Conservation (phyloP, 306 rosid species). For the Lathyrus tuberosus region DNA sequence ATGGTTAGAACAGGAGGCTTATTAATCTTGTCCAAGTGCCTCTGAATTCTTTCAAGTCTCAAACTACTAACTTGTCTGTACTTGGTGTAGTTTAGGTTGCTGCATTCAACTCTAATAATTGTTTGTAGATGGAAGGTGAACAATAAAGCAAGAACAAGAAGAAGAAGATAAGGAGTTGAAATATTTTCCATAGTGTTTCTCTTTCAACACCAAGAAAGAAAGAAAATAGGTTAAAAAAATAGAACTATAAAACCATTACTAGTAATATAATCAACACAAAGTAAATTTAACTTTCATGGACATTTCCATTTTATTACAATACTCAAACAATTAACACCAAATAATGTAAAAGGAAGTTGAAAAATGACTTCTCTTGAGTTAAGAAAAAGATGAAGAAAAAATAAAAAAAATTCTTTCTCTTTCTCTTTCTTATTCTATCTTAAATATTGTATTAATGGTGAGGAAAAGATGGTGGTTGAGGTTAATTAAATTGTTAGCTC, state of each 20-base stretch:
- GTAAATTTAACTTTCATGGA: conserved; percentile 42
- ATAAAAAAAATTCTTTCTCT: conserved; percentile 4
- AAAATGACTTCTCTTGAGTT: conserved; percentile 31
- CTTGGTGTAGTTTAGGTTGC: conserved; percentile 56
- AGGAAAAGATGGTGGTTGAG: conserved; percentile 68
- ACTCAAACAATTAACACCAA: conserved; percentile 28
- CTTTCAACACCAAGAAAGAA: conserved; percentile 41
- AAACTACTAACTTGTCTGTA: conserved; percentile 58
- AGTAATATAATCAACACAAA: conserved; percentile 42
- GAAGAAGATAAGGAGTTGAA: conserved; percentile 8
- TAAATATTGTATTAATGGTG: conserved; percentile 56
- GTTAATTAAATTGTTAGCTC: conserved; percentile 48
- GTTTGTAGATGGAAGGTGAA: conserved; percentile 43
- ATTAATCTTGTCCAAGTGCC: conserved; percentile 80
- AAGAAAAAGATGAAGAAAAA: no score
- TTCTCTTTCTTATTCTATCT: conserved; percentile 23
- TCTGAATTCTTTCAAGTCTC: conserved; percentile 76
- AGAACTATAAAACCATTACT: conserved; percentile 42
- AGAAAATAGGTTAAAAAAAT: neutral
- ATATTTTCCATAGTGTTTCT: conserved; percentile 33
- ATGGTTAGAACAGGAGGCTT: conserved; percentile 76
- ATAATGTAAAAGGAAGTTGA: conserved; percentile 23
- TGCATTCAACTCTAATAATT: conserved; percentile 32
- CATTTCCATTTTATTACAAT: conserved; percentile 44
- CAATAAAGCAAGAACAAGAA: conserved; percentile 27